Evolutionary conservation across 2,329 filamentous ascomycete genomes (phyloP).

Genomic region (Ambrosiella xylebori): DNA sequence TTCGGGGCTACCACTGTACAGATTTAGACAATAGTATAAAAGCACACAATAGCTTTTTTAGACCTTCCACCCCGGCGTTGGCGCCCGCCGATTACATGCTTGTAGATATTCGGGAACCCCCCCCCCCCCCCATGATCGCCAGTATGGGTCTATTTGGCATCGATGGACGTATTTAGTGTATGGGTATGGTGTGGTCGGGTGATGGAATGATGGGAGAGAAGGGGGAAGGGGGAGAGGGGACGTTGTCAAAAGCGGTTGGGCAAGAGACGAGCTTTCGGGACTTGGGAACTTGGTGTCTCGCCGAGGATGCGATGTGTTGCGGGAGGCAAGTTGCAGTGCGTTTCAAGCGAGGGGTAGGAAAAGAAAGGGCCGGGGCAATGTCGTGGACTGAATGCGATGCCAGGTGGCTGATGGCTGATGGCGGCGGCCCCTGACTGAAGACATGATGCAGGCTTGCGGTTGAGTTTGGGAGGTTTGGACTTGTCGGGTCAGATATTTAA

Average conservation of each 20-base stretch:
- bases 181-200: not conserved
- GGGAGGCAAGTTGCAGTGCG: not conserved
- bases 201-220: not conserved
- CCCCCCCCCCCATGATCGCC: too few species aligned
- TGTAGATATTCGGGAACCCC: too few species aligned
- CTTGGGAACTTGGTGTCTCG: not conserved
- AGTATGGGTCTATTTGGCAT: too few species aligned
- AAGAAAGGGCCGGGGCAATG: not conserved
- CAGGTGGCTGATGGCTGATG: not conserved
- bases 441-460: not conserved
- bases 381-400: not conserved
- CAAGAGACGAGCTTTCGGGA: not conserved
- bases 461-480: not conserved
- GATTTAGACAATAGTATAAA: too few species aligned
- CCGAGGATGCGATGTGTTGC: not conserved
- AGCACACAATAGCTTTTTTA: too few species aligned
- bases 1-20: not conserved
- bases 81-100: too few species aligned
- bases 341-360: not conserved
- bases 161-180: too few species aligned
- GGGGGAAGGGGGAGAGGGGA: too few species aligned
- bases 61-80: too few species aligned
- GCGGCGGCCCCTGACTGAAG: not conserved
- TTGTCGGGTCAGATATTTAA: not conserved
- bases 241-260: not conserved